Evolutionary conservation across 2,329 filamentous ascomycete genomes (phyloP).

Genomic region (Zasmidium cellare): DNA sequence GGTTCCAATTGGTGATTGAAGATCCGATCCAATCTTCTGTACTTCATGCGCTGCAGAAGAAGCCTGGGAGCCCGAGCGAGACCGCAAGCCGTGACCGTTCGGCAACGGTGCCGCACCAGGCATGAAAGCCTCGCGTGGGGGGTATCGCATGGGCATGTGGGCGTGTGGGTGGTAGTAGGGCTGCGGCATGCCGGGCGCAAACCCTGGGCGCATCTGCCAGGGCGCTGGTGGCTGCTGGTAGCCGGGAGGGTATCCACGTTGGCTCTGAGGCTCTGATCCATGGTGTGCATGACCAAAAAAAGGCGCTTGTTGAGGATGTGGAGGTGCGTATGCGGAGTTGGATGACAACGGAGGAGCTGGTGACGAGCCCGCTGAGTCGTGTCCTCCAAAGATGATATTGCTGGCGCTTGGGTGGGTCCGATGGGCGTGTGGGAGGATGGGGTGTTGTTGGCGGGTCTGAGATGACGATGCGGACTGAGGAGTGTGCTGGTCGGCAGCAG

Average conservation of each 20-base stretch:
- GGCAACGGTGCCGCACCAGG: slow-evolving; percentile 13
- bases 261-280: slow-evolving; percentile 22
- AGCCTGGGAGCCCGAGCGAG: slow-evolving; percentile 27
- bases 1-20: slow-evolving; percentile 22
- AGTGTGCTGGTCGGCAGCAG: slow-evolving; percentile 27
- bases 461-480: slow-evolving; percentile 26
- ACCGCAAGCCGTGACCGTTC: slow-evolving; percentile 21
- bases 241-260: slow-evolving; percentile 10
- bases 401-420: slow-evolving; percentile 27
- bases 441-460: slow-evolving; percentile 9
- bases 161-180: slow-evolving; percentile 15
- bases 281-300: slow-evolving; percentile 28
- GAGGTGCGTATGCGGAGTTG: slow-evolving; percentile 22
- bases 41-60: slow-evolving; percentile 18
- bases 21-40: slow-evolving; percentile 15
- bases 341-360: slow-evolving; percentile 34
- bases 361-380: slow-evolving; percentile 39
- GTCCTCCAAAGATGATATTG: slow-evolving; percentile 41
- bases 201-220: slow-evolving; percentile 20
- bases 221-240: slow-evolving; percentile 11
- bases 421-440: slow-evolving; percentile 18
- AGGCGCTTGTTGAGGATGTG: slow-evolving; percentile 17
- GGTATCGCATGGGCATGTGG: slow-evolving; percentile 26
- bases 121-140: slow-evolving; percentile 26
- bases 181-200: slow-evolving; percentile 11